phyloP scores from a whole-genome alignment of 2,329 filamentous ascomycete genomes.

The Thelonectria olida region DNA sequence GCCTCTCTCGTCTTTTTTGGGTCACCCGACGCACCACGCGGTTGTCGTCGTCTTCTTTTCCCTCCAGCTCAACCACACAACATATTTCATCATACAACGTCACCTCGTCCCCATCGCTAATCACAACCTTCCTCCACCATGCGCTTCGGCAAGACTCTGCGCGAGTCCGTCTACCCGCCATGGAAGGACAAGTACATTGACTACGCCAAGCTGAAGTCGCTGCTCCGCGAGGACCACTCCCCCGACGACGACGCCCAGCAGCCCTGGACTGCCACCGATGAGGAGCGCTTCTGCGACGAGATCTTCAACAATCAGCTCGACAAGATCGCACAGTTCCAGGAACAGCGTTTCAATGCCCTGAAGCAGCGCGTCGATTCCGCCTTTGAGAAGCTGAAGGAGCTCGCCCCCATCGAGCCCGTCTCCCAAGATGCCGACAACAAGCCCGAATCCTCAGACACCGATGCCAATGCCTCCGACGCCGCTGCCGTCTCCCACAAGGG shows the following conservation, averaged over 20 bases:
- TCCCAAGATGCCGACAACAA: constrained; percentile 63
- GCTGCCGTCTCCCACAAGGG: constrained; percentile 52
- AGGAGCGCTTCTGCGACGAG: constrained; percentile 93
- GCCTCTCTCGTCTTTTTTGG: background rate
- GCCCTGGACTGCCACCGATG: constrained; percentile 92
- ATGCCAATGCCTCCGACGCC: constrained; percentile 29
- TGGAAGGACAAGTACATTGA: constrained; percentile 97
- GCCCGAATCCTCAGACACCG: constrained; percentile 37
- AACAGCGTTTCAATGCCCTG: constrained; percentile 72
- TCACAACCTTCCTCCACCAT: constrained; percentile 58
- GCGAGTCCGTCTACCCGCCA: constrained; percentile 80
- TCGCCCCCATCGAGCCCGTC: constrained; percentile 62
- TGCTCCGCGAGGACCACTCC: constrained; percentile 79
- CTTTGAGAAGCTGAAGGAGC: constrained; percentile 79
- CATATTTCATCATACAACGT: background rate
- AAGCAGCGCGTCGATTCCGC: constrained; percentile 63
- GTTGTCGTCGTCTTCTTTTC: background rate
- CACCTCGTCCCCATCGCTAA: constrained; percentile 8
- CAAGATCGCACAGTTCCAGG: constrained; percentile 92
- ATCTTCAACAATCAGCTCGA: constrained; percentile 94
- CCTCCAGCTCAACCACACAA: background rate
- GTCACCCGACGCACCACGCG: background rate
- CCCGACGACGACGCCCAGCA: constrained; percentile 66
- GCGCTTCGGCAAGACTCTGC: constrained; percentile 93
- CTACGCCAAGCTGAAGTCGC: constrained; percentile 89